A percentile compares a stretch with the other conserved stretches of the same genome.
phyloP scores from a whole-genome alignment of 78 protist genomes.

The Monocercomonoides exilis region DNA sequence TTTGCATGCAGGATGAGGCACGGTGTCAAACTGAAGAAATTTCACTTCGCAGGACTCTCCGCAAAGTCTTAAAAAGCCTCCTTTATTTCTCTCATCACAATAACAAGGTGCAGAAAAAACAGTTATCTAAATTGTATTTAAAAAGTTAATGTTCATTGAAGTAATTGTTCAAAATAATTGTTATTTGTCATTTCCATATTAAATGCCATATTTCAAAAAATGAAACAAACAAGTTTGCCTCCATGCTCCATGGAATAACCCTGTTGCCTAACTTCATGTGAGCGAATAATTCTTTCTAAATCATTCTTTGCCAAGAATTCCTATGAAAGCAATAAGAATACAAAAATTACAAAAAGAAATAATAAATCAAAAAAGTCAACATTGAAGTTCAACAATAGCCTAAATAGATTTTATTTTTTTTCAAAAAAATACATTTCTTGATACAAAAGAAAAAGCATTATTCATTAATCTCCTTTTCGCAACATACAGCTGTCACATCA shows the following conservation, averaged over 20 bases:
- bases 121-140: neutral
- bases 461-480: too few species aligned
- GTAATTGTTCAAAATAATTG: neutral
- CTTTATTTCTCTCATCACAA: neutral
- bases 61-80: neutral
- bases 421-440: too few species aligned
- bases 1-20: neutral
- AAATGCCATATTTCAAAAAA: neutral
- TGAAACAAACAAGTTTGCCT: neutral
- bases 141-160: neutral
- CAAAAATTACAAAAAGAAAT: neutral
- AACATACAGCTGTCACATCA: neutral
- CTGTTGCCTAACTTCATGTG: neutral
- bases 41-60: neutral
- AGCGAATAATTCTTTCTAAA: neutral
- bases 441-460: too few species aligned
- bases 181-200: neutral
- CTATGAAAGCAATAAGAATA: neutral
- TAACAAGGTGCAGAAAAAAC: neutral
- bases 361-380: too few species aligned
- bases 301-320: conserved; percentile 3
- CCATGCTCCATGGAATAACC: conserved; percentile 16
- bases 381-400: too few species aligned
- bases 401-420: too few species aligned
- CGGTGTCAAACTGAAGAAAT: neutral